A percentile compares a stretch with the other conserved stretches of the same genome.
Conservation (phyloP, 495 filamentous ascomycete genomes). For the Aspergillus homomorphus region DNA sequence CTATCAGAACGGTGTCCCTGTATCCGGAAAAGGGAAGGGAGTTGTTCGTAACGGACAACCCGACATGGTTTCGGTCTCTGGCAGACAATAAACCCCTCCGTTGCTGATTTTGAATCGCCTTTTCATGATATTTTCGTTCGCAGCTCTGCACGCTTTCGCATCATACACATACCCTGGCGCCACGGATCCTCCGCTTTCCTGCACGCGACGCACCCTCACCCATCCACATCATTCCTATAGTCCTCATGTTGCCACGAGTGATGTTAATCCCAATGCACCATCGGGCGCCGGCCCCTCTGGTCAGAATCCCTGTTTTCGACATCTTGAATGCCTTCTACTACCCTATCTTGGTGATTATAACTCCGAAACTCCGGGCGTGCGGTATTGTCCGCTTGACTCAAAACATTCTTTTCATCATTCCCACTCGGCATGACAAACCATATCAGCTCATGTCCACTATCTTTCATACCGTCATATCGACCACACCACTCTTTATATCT, state of each 20-base stretch:
- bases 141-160: constrained; percentile 15
- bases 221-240: constrained; percentile 19
- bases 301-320: constrained; percentile 10
- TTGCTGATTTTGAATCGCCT: constrained; percentile 13
- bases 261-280: constrained; percentile 31
- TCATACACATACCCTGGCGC: constrained; percentile 14
- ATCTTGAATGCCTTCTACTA: constrained; percentile 19
- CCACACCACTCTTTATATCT: constrained; percentile 7
- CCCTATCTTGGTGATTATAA: constrained; percentile 16
- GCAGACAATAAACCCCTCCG: constrained; percentile 3
- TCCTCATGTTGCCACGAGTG: constrained; percentile 39
- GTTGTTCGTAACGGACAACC: constrained; percentile 18
- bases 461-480: constrained; percentile 10
- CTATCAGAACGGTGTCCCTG: constrained; percentile 13
- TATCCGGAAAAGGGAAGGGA: constrained; percentile 30
- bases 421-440: constrained; percentile 14
- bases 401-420: constrained; percentile 23
- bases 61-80: constrained; percentile 7
- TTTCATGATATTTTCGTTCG: constrained; percentile 23
- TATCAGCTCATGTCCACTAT: constrained; percentile 24
- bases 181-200: constrained; percentile 20
- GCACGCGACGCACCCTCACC: constrained; percentile 24
- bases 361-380: constrained; percentile 10
- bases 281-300: constrained; percentile 17
- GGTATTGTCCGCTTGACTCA: constrained; percentile 4